Percentiles rank a stretch among this genome's conserved stretches.
These are phyloP conservation scores for Lactarius tabidus DNA, from an alignment of 768 basidiomycete species.

Conservation along the genomic window DNA sequence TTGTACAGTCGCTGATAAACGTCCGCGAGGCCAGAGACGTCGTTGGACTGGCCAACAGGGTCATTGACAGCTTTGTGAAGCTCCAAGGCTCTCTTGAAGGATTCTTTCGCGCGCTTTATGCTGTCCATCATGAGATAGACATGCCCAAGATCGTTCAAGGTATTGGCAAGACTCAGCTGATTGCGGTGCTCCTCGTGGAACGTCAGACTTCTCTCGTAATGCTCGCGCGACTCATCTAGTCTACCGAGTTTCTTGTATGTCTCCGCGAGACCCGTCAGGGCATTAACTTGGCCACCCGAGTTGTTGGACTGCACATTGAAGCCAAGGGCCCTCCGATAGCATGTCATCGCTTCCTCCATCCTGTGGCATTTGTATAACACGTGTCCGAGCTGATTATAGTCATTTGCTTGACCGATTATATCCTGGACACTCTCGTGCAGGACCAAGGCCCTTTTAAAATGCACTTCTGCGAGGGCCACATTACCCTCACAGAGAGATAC, in stretches of 20 bases:
- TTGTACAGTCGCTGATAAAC: constrained; percentile 12
- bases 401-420: constrained; percentile 17
- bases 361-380: constrained; percentile 11
- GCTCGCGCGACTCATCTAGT: background rate
- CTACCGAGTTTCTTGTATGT: constrained; percentile 14
- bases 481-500: constrained; percentile 6
- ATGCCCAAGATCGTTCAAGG: constrained; percentile 16
- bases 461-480: background rate
- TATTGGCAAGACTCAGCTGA: constrained; percentile 17
- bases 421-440: constrained; percentile 14
- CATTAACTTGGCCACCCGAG: constrained; percentile 19
- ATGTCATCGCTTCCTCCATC: background rate
- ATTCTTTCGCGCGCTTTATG: background rate
- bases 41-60: constrained; percentile 21
- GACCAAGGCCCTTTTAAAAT: background rate
- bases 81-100: constrained; percentile 9
- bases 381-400: constrained; percentile 17
- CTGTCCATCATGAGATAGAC: constrained; percentile 13
- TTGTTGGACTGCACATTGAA: constrained; percentile 1
- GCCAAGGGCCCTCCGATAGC: constrained; percentile 10
- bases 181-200: constrained; percentile 5
- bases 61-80: constrained; percentile 16
- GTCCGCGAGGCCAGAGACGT: constrained; percentile 12
- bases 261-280: constrained; percentile 17
- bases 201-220: constrained; percentile 1